Evolutionary conservation across 352 stramenopile genomes (phyloP), one percentile per base, ranked within the genome.

Genomic region (Peronospora belbahrii): DNA sequence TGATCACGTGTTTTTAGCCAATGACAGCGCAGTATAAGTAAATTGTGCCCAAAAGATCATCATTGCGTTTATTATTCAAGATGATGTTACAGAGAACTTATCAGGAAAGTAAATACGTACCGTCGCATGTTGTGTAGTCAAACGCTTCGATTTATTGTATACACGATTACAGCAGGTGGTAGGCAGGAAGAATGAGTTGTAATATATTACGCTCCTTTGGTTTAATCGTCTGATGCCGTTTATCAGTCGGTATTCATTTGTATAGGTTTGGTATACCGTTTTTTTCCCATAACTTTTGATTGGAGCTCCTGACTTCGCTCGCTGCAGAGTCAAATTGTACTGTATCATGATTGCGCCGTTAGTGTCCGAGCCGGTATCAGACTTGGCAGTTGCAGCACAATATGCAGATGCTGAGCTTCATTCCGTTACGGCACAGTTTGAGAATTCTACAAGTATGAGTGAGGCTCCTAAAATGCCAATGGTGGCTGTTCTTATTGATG

Each of bases 401-500:
- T 71, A 85, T 44, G 73, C 73, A 2, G 64, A 77, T 22, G 45
- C 60, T 8, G 70, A 85, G 52, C 55, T 85, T 20, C 59, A 67
- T 22, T 72, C 65, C 0, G 63, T 82, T 4, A 62, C 60, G 13
- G 52, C 55, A 20, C 63, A 79, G 36, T 76, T 85, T 27, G 62
- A 53, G 6, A 63, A 39, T 33, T 40, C 62, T 5, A 46, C 49
- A 14, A 50, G 56, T 14, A 50, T 59, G 2, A 54, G 42, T 20
- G 54, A 45, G 3, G 25, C 22, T 24, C 22, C 22, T n/a, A 48
- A 33, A 20, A 2, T 31, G 9, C 13, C 49, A 33, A 36, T 36
- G 19, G 28, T 56, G 7, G 25, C 42, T 5, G 48, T 50, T 10
- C 32, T 30, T 8, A 42, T 30, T 0, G 41, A 35, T 7, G 27